Percentiles rank a stretch among this genome's conserved stretches.
Conservation (phyloP, 371 early-diverging fungal genomes). For the Batrachochytrium dendrobatidis region DNA sequence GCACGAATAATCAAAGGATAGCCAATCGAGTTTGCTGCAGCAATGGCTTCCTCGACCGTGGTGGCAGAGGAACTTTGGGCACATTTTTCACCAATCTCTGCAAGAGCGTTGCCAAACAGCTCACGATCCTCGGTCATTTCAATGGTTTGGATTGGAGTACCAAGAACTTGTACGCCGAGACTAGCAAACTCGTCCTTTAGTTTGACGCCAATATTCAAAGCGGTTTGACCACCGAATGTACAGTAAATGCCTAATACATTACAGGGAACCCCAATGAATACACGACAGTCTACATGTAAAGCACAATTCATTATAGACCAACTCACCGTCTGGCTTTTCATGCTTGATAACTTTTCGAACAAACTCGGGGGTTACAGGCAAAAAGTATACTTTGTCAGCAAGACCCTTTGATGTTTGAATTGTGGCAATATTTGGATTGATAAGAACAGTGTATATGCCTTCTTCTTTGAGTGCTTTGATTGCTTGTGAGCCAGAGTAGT, state of each 20-base stretch:
- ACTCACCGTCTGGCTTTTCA: slow-evolving; percentile 87
- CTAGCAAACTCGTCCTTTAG: slow-evolving; percentile 66
- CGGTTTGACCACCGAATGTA: slow-evolving; percentile 95
- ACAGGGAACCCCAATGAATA: background rate
- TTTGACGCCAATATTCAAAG: slow-evolving; percentile 80
- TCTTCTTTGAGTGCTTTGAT: slow-evolving; percentile 96
- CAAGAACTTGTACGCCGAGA: slow-evolving; percentile 86
- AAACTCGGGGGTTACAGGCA: slow-evolving; percentile 88
- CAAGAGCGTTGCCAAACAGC: slow-evolving; percentile 77
- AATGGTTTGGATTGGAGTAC: slow-evolving; percentile 85
- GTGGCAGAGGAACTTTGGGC: slow-evolving; percentile 73
- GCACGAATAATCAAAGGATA: slow-evolving; percentile 92
- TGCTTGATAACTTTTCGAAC: slow-evolving; percentile 87
- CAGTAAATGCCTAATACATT: slow-evolving; percentile 55
- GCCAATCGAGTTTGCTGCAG: slow-evolving; percentile 75
- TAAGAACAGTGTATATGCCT: slow-evolving; percentile 83
- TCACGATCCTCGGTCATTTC: slow-evolving; percentile 93
- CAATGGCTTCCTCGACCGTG: slow-evolving; percentile 72
- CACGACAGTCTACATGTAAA: background rate
- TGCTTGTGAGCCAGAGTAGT: slow-evolving; percentile 93
- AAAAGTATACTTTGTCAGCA: slow-evolving; percentile 92
- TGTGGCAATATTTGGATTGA: slow-evolving; percentile 96
- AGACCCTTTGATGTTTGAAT: slow-evolving; percentile 92
- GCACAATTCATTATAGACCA: background rate
- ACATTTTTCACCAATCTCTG: slow-evolving; percentile 76